Evolutionary conservation across 495 filamentous ascomycete genomes (phyloP), one percentile per base, ranked within the genome.

Genomic region (Corynascus novoguineensis): DNA sequence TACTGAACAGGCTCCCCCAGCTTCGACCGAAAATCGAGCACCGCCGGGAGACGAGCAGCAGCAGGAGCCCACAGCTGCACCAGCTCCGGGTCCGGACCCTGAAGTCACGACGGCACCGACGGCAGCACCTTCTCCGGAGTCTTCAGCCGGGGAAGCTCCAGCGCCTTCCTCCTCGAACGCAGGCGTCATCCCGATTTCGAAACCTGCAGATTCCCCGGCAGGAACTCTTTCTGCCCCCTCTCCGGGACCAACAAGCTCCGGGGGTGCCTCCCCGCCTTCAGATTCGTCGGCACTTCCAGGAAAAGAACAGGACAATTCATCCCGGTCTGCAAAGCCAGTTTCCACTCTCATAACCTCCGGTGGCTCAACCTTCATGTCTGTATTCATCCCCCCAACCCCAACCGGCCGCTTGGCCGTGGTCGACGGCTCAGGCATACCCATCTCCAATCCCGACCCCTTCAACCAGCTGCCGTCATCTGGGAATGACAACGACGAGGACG

Each of bases 341-440:
- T 41, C 51, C 0, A 56, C 25, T 4, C 34, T 58, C 7, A 47
- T 61, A 21, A 61, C 59, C 6, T 25, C 21, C 37, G 27, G n/a
- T 2, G 61, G 53, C 12, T 50, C 49, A 14, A 62, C 64, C 25
- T 59, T 62, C 60, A 40, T 60, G 15, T 59, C 63, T 3, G 46
- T 65, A 21, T 62, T 65, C 50, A 22, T 52, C 4, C 63, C 65
- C 0, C 55, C 65, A 0, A 19, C 45, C 3, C 53, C 63, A 1
- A 57, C 59, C 4, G 45, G 34, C n/a, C 58, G 50, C 9, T n/a
- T 59, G 1, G 58, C 58, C 1, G 53, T 37, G 4, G 22, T 60
- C 35, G 37, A 50, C 25, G 17, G 25, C 34, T 34, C 17, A 3
- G 27, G 47, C 42, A 41, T 24, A 38, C 15, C 32, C 29, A 10